Evolutionary conservation across 2,329 filamentous ascomycete species (phyloP), one percentile per base, ranked within the genome.

Genomic region (Colletotrichum lentis): DNA sequence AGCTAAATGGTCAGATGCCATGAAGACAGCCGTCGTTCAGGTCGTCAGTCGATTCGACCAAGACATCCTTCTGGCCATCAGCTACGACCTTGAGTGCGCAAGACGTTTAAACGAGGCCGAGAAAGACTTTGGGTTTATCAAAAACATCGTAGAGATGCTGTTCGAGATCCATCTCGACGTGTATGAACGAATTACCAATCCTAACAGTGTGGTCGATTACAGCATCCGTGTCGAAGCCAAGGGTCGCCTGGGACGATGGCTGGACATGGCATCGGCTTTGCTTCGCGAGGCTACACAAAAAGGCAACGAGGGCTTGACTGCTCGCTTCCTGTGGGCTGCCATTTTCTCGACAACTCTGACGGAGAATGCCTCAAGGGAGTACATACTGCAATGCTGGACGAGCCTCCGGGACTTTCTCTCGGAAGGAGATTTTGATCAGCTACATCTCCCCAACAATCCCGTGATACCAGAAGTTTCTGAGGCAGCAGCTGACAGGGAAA

Each of bases 401-500:
- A 87, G 85, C 43, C 76, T 89, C 18, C 82, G 85, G 18, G 85
- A 87, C 65, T 81, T 82, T 22, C 77, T 88, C 27, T 73, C 76
- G 5, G 77, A 80, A 1, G 80, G 80, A 41, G 74, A 79, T 2
- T 73, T 79, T 0, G 72, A 79, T 3, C 79, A 82, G 0, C 86
- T 92, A 14, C 81, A 84, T 41, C 82, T 98, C 0, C 87, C 90
- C 4, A 98, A 99, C 77, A 98, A 97, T 74, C 86, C 88, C 1
- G 86, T 94, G 22, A 97, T 99, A 90, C 88, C 93, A 0, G 92
- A 96, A 70, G 86, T 99, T 57, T 97, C 95, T 0, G 80, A 88
- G 2, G 85, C 86, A n/a, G 92, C 93, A 0, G 90, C 96, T 8
- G 94, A 98, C 70, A 90, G 93, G 62, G 95, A 99, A 76, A 91